phyloP scores from a whole-genome alignment of 1,284 basidiomycete species.

The Ustilago lituana region DNA sequence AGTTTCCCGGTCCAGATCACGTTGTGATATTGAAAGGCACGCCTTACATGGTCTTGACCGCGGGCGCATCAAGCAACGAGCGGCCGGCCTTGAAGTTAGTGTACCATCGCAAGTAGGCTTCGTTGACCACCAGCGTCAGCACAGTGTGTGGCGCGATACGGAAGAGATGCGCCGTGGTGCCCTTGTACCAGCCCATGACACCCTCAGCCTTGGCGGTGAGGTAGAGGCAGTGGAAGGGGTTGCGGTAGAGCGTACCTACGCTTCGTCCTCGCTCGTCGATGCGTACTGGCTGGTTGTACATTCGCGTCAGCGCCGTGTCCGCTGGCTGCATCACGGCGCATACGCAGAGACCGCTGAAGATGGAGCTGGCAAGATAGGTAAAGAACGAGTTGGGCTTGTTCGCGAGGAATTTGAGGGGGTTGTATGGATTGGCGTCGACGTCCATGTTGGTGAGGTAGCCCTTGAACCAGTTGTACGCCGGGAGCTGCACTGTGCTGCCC shows the following conservation, averaged over 20 bases:
- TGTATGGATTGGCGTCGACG: conserved; percentile 66
- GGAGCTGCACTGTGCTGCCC: conserved; percentile 94
- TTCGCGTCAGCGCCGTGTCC: conserved; percentile 81
- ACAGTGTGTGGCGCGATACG: conserved; percentile 66
- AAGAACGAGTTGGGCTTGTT: conserved; percentile 76
- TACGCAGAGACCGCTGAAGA: conserved; percentile 89
- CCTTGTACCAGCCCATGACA: conserved; percentile 73
- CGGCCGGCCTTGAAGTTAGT: conserved; percentile 52
- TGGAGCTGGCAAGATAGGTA: conserved; percentile 88
- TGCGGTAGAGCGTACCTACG: conserved; percentile 68
- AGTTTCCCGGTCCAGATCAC: too few relatives aligned
- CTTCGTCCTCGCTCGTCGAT: conserved; percentile 56
- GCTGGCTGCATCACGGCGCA: conserved; percentile 70
- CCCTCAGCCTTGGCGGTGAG: conserved; percentile 93
- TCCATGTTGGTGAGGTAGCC: conserved; percentile 56
- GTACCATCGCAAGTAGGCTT: conserved; percentile 54
- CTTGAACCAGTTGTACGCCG: conserved; percentile 86
- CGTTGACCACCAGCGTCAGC: conserved; percentile 59
- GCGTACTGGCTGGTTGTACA: conserved; percentile 82
- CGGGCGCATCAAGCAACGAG: conserved; percentile 42
- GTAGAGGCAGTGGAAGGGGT: conserved; percentile 94
- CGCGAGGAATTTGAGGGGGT: conserved; percentile 55
- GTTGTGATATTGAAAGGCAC: too few relatives aligned
- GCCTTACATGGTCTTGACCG: conserved; percentile 22
- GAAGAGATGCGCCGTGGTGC: conserved; percentile 64